These are phyloP conservation scores for Sporothrix schenckii DNA, from an alignment of 2,329 filamentous ascomycete species.

Conservation along the genomic window DNA sequence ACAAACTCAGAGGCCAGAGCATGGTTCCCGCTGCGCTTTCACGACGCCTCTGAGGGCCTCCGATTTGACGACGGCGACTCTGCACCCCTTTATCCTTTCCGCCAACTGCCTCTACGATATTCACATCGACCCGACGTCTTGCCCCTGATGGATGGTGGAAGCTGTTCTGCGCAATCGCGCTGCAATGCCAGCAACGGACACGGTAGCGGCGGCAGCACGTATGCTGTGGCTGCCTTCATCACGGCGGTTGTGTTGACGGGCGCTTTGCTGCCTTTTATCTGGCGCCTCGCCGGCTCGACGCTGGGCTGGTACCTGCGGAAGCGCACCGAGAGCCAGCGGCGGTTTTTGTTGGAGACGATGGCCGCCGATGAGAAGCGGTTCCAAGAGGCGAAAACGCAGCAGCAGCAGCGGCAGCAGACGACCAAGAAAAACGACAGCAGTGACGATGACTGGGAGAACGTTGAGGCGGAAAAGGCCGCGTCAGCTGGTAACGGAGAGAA, in stretches of 20 bases:
- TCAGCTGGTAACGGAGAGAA: constrained; percentile 47
- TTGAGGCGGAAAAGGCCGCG: constrained; percentile 53
- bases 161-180: constrained; percentile 16
- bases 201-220: constrained; percentile 17
- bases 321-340: constrained; percentile 64
- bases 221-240: constrained; percentile 1
- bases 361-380: constrained; percentile 50
- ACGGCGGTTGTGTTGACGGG: constrained; percentile 39
- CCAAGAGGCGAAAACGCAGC: constrained; percentile 39
- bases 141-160: constrained; percentile 9
- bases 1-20: background rate
- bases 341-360: constrained; percentile 59
- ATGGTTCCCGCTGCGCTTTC: constrained; percentile 18
- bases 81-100: background rate
- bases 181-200: constrained; percentile 14
- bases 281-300: constrained; percentile 46
- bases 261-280: constrained; percentile 45
- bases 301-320: constrained; percentile 65
- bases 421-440: constrained; percentile 37
- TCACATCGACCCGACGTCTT: background rate
- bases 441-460: constrained; percentile 72
- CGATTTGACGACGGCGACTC: background rate
- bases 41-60: constrained; percentile 23
- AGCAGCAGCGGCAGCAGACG: background rate
- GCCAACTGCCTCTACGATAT: background rate